Evolutionary conservation across 2,329 filamentous ascomycete species (phyloP).

Genomic region (Arthrobotrys conoides): DNA sequence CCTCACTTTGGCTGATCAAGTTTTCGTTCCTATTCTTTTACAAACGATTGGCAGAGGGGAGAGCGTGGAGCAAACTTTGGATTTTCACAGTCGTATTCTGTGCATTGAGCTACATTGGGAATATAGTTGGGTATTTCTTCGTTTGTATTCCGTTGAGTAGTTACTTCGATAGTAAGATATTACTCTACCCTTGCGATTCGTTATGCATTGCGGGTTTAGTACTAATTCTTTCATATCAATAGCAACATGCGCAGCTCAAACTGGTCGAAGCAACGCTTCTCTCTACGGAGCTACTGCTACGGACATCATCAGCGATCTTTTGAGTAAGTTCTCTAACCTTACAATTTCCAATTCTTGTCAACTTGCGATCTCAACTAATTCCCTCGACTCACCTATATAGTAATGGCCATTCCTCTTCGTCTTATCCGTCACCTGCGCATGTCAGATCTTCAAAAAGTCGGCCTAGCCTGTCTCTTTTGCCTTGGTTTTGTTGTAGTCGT

Average conservation of each 20-base stretch:
- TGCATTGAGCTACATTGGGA: conserved; percentile 46
- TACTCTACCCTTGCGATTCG: neutral
- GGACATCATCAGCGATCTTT: conserved; percentile 52
- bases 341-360: too few relatives aligned
- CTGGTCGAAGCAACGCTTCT: conserved; percentile 45
- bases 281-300: conserved; percentile 51
- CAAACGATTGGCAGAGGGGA: conserved; percentile 44
- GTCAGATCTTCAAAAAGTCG: conserved; percentile 47
- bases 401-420: conserved; percentile 58
- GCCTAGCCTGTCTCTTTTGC: conserved; percentile 55
- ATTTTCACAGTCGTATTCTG: conserved; percentile 54
- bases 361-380: neutral
- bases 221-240: neutral
- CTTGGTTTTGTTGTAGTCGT: conserved; percentile 53
- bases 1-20: conserved; percentile 54
- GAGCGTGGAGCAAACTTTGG: conserved; percentile 55
- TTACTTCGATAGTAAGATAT: conserved; percentile 55
- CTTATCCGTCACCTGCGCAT: conserved; percentile 54
- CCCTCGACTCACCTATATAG: neutral
- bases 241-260: conserved; percentile 35
- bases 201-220: neutral
- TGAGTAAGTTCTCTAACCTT: conserved; percentile 28
- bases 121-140: conserved; percentile 52
- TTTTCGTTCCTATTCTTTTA: conserved; percentile 60
- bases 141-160: conserved; percentile 52